Conservation (phyloP, 2,329 filamentous ascomycete species). For the Chalaropsis thielavioides region DNA sequence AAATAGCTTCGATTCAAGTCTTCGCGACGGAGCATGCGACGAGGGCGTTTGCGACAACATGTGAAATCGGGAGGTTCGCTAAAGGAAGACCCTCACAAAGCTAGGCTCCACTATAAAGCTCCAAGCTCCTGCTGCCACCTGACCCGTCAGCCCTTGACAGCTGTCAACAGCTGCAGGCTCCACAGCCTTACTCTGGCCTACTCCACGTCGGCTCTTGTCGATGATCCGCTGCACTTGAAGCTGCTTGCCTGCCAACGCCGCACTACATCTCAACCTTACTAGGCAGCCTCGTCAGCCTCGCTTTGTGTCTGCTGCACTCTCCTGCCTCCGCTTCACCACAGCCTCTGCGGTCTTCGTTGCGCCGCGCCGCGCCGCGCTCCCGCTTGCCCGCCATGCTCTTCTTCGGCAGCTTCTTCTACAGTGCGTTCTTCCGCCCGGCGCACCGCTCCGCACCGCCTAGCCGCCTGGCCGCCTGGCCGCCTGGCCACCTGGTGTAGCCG, state of each 20-base stretch:
- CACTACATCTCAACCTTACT: background rate
- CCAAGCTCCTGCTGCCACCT: background rate
- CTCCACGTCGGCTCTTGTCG: background rate
- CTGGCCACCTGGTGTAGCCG: too few species aligned
- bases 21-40: background rate
- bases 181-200: background rate
- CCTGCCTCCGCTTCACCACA: too few species aligned
- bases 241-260: background rate
- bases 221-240: too few species aligned
- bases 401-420: constrained; percentile 57
- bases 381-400: constrained; percentile 44
- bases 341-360: background rate
- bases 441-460: background rate
- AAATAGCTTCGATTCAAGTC: background rate
- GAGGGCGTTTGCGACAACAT: background rate
- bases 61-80: background rate
- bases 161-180: background rate
- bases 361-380: background rate
- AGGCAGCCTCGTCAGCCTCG: background rate
- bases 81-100: background rate
- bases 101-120: background rate
- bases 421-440: constrained; percentile 19
- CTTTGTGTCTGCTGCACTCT: background rate
- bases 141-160: background rate
- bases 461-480: background rate